phyloP scores from a whole-genome alignment of 768 basidiomycete species.

The Clavaria fumosa region DNA sequence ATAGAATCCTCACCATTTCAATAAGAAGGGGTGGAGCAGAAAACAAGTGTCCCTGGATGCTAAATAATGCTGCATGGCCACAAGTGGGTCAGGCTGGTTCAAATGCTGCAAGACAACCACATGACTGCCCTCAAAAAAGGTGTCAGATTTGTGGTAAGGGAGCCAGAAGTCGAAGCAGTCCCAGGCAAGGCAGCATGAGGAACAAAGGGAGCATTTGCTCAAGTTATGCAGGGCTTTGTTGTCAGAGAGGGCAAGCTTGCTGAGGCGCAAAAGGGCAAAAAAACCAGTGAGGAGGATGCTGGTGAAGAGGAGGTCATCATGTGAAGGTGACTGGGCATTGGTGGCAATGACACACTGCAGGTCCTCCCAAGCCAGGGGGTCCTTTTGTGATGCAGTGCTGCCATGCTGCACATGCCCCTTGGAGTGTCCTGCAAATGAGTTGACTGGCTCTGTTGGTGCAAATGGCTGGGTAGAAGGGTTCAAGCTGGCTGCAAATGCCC shows the following conservation, averaged over 20 bases:
- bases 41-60: too few species aligned
- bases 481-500: conserved; percentile 13
- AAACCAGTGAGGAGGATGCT: conserved; percentile 9
- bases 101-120: too few species aligned
- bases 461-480: conserved; percentile 12
- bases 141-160: conserved; percentile 25
- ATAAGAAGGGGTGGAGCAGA: too few species aligned
- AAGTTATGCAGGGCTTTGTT: conserved; percentile 5
- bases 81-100: too few species aligned
- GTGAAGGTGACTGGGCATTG: background rate
- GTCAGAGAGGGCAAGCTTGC: conserved; percentile 20
- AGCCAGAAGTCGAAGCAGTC: conserved; percentile 14
- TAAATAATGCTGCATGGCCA: too few species aligned
- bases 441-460: background rate
- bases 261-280: conserved; percentile 10
- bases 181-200: conserved; percentile 5
- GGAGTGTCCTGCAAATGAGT: conserved; percentile 9
- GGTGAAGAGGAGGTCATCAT: conserved; percentile 15
- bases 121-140: too few species aligned
- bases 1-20: too few species aligned
- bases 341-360: background rate
- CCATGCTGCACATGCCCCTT: conserved; percentile 6
- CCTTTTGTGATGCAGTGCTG: background rate
- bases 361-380: conserved; percentile 7
- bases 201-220: conserved; percentile 13